phyloP scores from a whole-genome alignment of 805 yeast genomes.

The Metschnikowia kunwiensis region DNA sequence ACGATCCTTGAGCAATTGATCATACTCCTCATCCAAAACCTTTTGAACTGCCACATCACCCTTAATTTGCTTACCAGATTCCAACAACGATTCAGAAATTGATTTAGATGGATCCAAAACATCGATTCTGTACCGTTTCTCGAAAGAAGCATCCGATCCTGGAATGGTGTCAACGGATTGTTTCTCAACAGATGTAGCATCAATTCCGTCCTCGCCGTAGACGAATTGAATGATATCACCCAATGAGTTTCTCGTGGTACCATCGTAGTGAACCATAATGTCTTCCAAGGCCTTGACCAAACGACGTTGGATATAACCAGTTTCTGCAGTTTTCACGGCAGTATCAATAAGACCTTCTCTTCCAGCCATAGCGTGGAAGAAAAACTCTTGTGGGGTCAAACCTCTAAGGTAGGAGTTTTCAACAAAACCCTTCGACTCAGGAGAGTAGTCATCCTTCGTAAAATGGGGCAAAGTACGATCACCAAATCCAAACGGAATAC shows the following conservation, averaged over 20 bases:
- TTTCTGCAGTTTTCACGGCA: conserved; percentile 98
- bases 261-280: conserved; percentile 97
- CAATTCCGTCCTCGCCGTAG: conserved; percentile 99
- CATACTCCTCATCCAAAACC: conserved; percentile 77
- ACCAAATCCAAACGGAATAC: conserved; percentile 95
- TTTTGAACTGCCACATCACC: conserved; percentile 86
- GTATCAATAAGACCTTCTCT: conserved; percentile 99
- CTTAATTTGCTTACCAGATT: conserved; percentile 84
- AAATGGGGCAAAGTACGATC: conserved; percentile 97
- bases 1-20: conserved; percentile 76
- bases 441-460: conserved; percentile 97
- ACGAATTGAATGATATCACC: conserved; percentile 96
- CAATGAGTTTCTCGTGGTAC: conserved; percentile 94
- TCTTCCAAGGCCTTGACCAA: conserved; percentile 94
- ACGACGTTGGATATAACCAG: conserved; percentile 98
- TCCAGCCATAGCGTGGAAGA: conserved; percentile 98
- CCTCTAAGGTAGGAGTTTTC: conserved; percentile 94
- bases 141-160: conserved; percentile 83
- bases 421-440: conserved; percentile 97
- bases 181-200: conserved; percentile 96
- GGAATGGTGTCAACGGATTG: conserved; percentile 95
- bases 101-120: conserved; percentile 64
- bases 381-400: conserved; percentile 90
- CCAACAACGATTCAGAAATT: conserved; percentile 70
- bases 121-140: conserved; percentile 80